Percentiles rank a stretch among this genome's conserved stretches.
These are phyloP conservation scores for Myxozyma melibiosi DNA, from an alignment of 805 yeast genomes.

Conservation along the genomic window DNA sequence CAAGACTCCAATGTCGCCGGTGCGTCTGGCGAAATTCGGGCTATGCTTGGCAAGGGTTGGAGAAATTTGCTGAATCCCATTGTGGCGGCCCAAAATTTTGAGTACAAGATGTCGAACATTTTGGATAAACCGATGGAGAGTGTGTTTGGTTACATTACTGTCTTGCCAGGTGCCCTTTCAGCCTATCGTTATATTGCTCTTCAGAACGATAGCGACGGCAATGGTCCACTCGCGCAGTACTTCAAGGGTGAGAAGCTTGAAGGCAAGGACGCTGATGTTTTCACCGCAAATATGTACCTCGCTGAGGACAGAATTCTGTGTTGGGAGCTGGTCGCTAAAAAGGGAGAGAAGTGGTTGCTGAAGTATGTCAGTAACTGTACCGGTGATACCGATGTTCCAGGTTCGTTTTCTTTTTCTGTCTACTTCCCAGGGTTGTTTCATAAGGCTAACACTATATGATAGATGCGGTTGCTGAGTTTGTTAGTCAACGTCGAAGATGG, in stretches of 20 bases:
- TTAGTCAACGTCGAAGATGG: constrained; percentile 95
- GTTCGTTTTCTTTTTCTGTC: constrained; percentile 36
- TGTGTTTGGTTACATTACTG: constrained; percentile 90
- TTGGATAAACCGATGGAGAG: constrained; percentile 95
- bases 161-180: constrained; percentile 94
- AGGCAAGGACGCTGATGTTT: constrained; percentile 72
- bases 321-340: constrained; percentile 91
- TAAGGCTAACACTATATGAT: neutral
- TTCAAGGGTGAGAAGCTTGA: constrained; percentile 88
- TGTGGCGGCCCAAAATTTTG: constrained; percentile 96
- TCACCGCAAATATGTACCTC: constrained; percentile 92
- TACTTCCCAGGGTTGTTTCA: neutral
- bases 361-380: constrained; percentile 83
- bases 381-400: constrained; percentile 97
- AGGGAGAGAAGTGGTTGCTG: constrained; percentile 69
- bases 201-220: constrained; percentile 64
- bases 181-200: constrained; percentile 88
- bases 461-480: constrained; percentile 70
- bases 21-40: constrained; percentile 96
- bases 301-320: constrained; percentile 97
- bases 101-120: constrained; percentile 92
- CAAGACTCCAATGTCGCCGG: constrained; percentile 97
- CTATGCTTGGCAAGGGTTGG: constrained; percentile 92
- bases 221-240: constrained; percentile 84
- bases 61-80: constrained; percentile 77